Evolutionary conservation across 2,329 filamentous ascomycete genomes (phyloP).

Genomic region (Sporothrix pallida): DNA sequence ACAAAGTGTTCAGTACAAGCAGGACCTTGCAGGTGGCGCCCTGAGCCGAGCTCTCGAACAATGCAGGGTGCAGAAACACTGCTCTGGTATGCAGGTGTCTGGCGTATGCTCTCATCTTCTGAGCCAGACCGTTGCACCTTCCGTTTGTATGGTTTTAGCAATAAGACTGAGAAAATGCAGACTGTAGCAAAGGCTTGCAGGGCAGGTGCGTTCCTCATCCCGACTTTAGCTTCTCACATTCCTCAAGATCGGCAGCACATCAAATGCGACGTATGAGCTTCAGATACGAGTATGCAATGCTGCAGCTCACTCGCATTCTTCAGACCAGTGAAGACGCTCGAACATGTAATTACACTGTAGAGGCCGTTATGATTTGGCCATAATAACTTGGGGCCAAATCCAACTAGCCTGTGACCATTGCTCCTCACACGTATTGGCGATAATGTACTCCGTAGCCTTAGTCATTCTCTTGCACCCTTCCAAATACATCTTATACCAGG

Average conservation of each 20-base stretch:
- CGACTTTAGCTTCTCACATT: constrained; percentile 3
- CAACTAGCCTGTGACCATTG: background rate
- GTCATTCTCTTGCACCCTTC: no score
- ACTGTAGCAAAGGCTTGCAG: background rate
- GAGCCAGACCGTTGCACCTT: constrained; percentile 1
- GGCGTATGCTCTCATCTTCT: background rate
- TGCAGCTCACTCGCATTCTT: background rate
- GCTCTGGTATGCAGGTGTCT: background rate
- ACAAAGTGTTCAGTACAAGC: background rate
- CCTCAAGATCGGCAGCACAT: background rate
- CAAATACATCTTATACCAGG: background rate
- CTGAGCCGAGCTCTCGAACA: background rate
- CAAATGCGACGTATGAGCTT: background rate
- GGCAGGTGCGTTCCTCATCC: constrained; percentile 4
- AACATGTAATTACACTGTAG: background rate
- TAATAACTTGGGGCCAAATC: no score
- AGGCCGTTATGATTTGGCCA: background rate
- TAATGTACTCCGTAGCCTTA: no score
- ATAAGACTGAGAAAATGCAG: background rate
- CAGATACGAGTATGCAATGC: background rate
- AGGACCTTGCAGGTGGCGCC: constrained; percentile 10
- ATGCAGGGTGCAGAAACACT: background rate
- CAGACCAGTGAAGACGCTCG: no score
- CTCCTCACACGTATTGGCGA: background rate
- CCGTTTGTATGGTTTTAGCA: background rate